phyloP scores from a whole-genome alignment of 2,329 filamentous ascomycete species.

The Cercospora nicotianae region DNA sequence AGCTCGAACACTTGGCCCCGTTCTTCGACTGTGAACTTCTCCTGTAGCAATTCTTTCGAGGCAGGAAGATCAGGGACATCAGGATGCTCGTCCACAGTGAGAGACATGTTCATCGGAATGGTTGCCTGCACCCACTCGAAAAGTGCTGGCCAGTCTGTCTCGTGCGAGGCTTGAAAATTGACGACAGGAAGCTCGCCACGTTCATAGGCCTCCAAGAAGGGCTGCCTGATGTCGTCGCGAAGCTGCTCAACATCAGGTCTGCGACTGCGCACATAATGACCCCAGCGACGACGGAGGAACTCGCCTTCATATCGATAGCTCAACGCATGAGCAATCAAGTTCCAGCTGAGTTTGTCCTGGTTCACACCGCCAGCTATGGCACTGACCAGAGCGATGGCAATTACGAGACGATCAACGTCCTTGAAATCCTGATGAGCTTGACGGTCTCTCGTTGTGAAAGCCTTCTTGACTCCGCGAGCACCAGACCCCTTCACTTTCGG shows the following conservation, averaged over 20 bases:
- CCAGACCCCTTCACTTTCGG: slow-evolving; percentile 9
- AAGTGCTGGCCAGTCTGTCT: slow-evolving; percentile 68
- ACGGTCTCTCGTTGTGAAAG: slow-evolving; percentile 23
- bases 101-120: slow-evolving; percentile 19
- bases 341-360: slow-evolving; percentile 43
- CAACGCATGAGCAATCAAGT: slow-evolving; percentile 42
- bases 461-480: slow-evolving; percentile 10
- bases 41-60: slow-evolving; percentile 19
- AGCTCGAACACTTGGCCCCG: slow-evolving; percentile 17
- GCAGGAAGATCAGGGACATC: slow-evolving; percentile 31
- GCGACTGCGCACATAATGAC: slow-evolving; percentile 29
- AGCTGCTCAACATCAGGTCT: slow-evolving; percentile 47
- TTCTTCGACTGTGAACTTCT: slow-evolving; percentile 22
- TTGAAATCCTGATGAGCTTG: slow-evolving; percentile 28
- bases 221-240: slow-evolving; percentile 63
- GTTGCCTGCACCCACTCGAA: slow-evolving; percentile 65
- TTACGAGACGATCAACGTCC: slow-evolving; percentile 36
- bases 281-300: slow-evolving; percentile 44
- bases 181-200: slow-evolving; percentile 60
- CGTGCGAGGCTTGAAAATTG: slow-evolving; percentile 61
- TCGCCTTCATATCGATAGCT: slow-evolving; percentile 41
- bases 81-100: slow-evolving; percentile 38
- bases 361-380: slow-evolving; percentile 41
- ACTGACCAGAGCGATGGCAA: slow-evolving; percentile 37
- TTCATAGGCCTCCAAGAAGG: slow-evolving; percentile 67